Base-by-base conservation (phyloP, 768 basidiomycete species). In the Naematelia encephala region DNA sequence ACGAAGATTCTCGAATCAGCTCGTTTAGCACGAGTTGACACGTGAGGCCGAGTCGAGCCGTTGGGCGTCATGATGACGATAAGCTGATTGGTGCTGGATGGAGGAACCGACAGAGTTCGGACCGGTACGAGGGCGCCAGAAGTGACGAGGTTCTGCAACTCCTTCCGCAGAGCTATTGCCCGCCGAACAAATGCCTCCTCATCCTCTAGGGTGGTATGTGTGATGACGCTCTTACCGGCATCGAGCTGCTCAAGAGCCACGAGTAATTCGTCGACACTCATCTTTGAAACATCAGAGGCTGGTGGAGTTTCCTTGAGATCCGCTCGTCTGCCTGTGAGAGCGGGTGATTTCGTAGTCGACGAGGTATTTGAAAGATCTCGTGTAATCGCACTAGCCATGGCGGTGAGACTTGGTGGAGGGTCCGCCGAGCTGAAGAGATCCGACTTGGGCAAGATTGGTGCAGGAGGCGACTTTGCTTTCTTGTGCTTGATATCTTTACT, bases 1-100 rank as follows among this genome's bases (percentile, higher is more conserved):
- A 77, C 69, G 51, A 69, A 71, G 13, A 77, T 61, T 34, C 69
- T 61, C n/a, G 71, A 71, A 58, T 77, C 73, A 22, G 75, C 67
- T 54, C 72, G 55, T 62, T 72, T 67, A 42, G 61, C 55, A 59
- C 69, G 50, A 14, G 66, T 61, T 29, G 68, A 44, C 5, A 77
- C 59, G 22, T 72, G 68, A 1, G 72, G 69, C 21, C 75, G 61
- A 8, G 58, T 73, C 21, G 60, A 62, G 19, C 74, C 74, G 29
- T 70, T 73, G 3, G 74, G 72, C 1, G 70, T 72, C 63, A 73
- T 70, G 47, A 74, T 51, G 29, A 72, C 64, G 27, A 77, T 68
- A 21, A 77, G 49, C 28, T 64, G 64, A 19, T 59, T 42, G 26
- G 66, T 67, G 25, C 49, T 44, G 3, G 47, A 25, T 2, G 72